Evolutionary conservation across 768 basidiomycete species (phyloP).

Genomic region (Coprinopsis marcescibilis): DNA sequence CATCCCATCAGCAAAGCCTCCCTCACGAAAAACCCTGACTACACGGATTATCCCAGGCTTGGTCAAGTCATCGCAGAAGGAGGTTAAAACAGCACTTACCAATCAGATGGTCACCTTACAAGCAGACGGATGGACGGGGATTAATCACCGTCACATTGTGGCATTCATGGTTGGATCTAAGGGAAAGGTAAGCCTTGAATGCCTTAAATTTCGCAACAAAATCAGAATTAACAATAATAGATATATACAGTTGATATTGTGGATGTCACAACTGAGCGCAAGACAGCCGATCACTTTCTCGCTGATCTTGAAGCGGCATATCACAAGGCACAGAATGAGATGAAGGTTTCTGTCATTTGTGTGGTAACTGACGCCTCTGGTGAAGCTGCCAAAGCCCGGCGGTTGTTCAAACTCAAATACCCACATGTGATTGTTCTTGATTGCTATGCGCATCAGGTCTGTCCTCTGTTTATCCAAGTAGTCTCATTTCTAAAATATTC

Average conservation of each 20-base stretch:
- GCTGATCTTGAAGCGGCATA: constrained; percentile 16
- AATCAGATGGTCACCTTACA: constrained; percentile 23
- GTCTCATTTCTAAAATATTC: not conserved
- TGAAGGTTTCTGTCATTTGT: constrained; percentile 23
- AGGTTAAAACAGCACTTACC: not conserved
- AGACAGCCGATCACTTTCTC: constrained; percentile 27
- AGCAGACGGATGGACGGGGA: constrained; percentile 30
- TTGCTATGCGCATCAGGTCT: constrained; percentile 25
- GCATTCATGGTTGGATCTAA: constrained; percentile 23
- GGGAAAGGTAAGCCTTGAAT: not conserved
- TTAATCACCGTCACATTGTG: constrained; percentile 25
- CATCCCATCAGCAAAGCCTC: constrained; percentile 21
- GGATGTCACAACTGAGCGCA: constrained; percentile 25
- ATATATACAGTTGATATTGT: constrained; percentile 24
- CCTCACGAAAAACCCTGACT: constrained; percentile 20
- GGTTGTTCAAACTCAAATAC: constrained; percentile 11
- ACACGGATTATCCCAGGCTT: constrained; percentile 18
- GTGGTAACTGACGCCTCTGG: constrained; percentile 30
- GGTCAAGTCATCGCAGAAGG: not conserved
- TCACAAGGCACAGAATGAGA: constrained; percentile 19
- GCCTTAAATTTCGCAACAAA: constrained; percentile 1
- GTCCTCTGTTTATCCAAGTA: not conserved
- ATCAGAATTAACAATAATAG: constrained; percentile 12
- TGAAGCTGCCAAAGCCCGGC: constrained; percentile 23
- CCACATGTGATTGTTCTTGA: constrained; percentile 24